Conservation (phyloP, 805 yeast species). For the Danielozyma ontarioensis region DNA sequence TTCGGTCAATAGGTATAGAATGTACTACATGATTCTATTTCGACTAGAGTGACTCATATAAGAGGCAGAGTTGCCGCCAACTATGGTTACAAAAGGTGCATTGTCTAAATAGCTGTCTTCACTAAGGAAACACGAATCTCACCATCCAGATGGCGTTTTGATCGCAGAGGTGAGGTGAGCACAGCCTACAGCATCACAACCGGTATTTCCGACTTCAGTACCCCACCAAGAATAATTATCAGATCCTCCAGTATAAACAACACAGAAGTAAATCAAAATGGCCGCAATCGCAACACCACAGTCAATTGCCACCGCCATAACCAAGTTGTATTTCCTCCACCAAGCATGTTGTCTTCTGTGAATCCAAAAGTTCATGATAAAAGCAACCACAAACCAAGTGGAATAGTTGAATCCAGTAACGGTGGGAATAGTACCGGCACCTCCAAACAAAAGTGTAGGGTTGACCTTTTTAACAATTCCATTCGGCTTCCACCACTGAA, state of each 20-base stretch:
- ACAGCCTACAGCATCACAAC: constrained; percentile 9
- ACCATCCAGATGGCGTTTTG: constrained; percentile 4
- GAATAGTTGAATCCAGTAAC: constrained; percentile 9
- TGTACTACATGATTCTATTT: too few relatives aligned
- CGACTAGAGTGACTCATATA: too few relatives aligned
- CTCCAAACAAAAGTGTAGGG: constrained; percentile 6
- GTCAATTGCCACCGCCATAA: constrained; percentile 6
- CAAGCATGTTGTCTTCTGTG: constrained; percentile 4
- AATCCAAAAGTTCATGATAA: constrained; percentile 5
- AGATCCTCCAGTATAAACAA: constrained; percentile 8
- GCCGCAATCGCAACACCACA: constrained; percentile 10
- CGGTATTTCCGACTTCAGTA: constrained; percentile 5
- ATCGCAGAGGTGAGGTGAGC: constrained; percentile 6
- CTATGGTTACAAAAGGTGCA: too few relatives aligned
- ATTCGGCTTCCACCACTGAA: constrained; percentile 1
- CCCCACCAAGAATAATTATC: constrained; percentile 8
- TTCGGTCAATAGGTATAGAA: too few relatives aligned
- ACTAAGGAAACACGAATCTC: too few relatives aligned
- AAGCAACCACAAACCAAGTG: constrained; percentile 4
- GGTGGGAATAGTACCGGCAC: constrained; percentile 6
- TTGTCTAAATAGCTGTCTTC: too few relatives aligned
- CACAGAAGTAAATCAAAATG: constrained; percentile 7
- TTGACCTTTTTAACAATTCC: constrained; percentile 1
- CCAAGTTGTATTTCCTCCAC: constrained; percentile 10
- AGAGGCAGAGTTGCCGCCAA: too few relatives aligned